Percentiles rank a stretch among this genome's conserved stretches.
These are phyloP conservation scores for Exophiala sp. DNA, from an alignment of 2,329 filamentous ascomycete species.

Conservation along the genomic window DNA sequence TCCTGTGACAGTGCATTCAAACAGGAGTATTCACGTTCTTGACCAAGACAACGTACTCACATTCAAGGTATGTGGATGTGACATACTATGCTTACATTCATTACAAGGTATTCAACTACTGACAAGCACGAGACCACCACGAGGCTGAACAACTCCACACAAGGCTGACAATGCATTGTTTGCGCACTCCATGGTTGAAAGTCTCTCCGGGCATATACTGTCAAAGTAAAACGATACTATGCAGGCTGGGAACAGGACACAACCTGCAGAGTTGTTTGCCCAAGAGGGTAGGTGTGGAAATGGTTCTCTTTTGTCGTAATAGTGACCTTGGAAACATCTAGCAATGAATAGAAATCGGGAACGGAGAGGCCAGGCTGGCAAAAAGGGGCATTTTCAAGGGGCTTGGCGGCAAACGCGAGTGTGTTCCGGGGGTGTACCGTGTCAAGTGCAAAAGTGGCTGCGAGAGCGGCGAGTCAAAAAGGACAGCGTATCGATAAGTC, in stretches of 20 bases:
- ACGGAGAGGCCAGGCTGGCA: background rate
- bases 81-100: background rate
- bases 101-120: background rate
- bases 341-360: background rate
- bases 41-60: too few relatives aligned
- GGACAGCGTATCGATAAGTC: conserved; percentile 26
- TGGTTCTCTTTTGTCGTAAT: background rate
- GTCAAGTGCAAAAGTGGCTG: too few relatives aligned
- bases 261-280: too few relatives aligned
- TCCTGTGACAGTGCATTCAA: too few relatives aligned
- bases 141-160: conserved; percentile 1
- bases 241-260: too few relatives aligned
- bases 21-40: too few relatives aligned
- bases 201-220: background rate
- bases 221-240: too few relatives aligned
- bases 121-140: background rate
- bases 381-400: background rate
- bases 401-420: background rate
- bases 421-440: too few relatives aligned
- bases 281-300: background rate
- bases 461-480: conserved; percentile 9
- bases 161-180: background rate
- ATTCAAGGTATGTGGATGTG: too few relatives aligned
- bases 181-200: background rate
- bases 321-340: background rate